Base-by-base conservation (phyloP, 345 rosid species). In the Brassica juncea region DNA sequence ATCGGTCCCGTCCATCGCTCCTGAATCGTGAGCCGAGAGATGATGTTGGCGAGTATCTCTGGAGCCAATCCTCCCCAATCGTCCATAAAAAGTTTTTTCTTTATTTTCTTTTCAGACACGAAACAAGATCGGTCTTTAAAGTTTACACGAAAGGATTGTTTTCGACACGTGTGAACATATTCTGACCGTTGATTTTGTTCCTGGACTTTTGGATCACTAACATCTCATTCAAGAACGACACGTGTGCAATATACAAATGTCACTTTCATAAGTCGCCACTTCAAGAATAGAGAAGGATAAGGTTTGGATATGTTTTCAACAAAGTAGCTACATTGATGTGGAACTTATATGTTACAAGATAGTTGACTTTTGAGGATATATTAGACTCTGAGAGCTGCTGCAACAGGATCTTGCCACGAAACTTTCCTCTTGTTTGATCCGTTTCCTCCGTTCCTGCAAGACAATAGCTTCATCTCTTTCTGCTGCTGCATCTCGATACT, bases 351-450 rank as follows among this genome's bases (percentile, higher is more conserved):
- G 55, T 49, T 14, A 49, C 55, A 49, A 49, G 55, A 49, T 49
- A 2, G 55, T 49, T 49, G 55, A 49, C 55, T 49, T 49, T 49
- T 49, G 16, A 14, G 16, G 5, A 19, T 19, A 4, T 10, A 44
- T 14, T 80, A 90, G 71, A 88, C 99, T 83, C 90, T 90, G 71
- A 92, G 86, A 44, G 92, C 95, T 80, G 55, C 55, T 49, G 80
- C 44, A 80, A 91, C 86, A 77, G 87, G 93, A 74, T 94, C 98
- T 84, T 92, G 97, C 99, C 99, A 94, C 57, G 97, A 74, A 64
- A 94, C 91, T 89, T 91, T 94, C 85, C 98, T 87, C 90, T 92
- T 92, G 72, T 91, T 89, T 6, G 89, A 44, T 5, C 88, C 87
- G 47, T 83, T 90, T 63, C 88, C 90, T 0, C 85, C 80, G 34